Evolutionary conservation across 2,329 filamentous ascomycete species (phyloP).

Genomic region (Neofusicoccum cordaticola): DNA sequence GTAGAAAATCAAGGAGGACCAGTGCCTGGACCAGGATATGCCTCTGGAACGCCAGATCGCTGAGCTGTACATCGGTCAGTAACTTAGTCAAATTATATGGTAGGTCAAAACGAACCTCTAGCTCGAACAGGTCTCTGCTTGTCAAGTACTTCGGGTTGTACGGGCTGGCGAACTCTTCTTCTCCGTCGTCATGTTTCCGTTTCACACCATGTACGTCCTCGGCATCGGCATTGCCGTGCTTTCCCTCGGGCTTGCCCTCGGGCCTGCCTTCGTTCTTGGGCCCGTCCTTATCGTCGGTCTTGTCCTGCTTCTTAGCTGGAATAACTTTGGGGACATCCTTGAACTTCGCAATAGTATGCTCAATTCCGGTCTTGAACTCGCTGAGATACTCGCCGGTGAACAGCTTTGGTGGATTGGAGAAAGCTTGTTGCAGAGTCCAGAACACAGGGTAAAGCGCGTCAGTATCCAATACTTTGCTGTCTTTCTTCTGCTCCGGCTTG

Average conservation of each 20-base stretch:
- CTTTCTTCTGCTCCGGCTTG: constrained; percentile 44
- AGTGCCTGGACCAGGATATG: constrained; percentile 94
- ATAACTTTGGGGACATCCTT: constrained; percentile 66
- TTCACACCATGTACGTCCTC: constrained; percentile 58
- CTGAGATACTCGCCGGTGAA: constrained; percentile 70
- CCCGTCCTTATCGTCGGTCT: constrained; percentile 20
- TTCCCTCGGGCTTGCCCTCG: neutral
- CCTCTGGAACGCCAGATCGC: constrained; percentile 88
- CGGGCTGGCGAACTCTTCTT: constrained; percentile 64
- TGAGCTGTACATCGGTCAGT: constrained; percentile 58
- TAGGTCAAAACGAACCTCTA: constrained; percentile 63
- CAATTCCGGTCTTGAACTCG: constrained; percentile 61
- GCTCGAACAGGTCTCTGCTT: constrained; percentile 91
- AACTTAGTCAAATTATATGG: neutral
- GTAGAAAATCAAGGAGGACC: constrained; percentile 89
- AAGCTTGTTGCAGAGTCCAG: constrained; percentile 88
- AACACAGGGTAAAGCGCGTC: constrained; percentile 84
- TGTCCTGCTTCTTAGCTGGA: constrained; percentile 55
- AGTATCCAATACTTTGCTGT: constrained; percentile 53
- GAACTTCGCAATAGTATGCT: constrained; percentile 70
- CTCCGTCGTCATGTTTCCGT: constrained; percentile 64
- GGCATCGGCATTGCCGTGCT: constrained; percentile 31
- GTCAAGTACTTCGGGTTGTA: constrained; percentile 99
- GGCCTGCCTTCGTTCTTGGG: constrained; percentile 38
- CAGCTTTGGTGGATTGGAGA: constrained; percentile 82